phyloP scores from a whole-genome alignment of 1,284 basidiomycete genomes.

The Phellinidium pouzarii region DNA sequence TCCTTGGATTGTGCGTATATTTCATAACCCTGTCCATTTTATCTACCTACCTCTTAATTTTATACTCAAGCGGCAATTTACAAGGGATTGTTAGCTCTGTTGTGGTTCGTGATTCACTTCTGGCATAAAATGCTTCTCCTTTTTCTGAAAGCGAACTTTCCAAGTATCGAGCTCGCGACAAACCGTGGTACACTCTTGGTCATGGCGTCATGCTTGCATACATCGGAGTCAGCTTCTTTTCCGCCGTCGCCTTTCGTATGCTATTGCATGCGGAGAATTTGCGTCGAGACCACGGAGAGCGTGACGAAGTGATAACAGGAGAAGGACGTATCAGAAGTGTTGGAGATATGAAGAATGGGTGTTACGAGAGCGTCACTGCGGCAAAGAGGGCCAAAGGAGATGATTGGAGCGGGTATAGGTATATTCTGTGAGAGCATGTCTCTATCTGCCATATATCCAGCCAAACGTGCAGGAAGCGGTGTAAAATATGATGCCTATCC shows the following conservation, averaged over 20 bases:
- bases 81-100: slow-evolving; percentile 42
- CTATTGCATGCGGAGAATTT: slow-evolving; percentile 38
- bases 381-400: slow-evolving; percentile 53
- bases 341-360: slow-evolving; percentile 26
- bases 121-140: slow-evolving; percentile 19
- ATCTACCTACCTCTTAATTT: neutral
- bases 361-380: slow-evolving; percentile 40
- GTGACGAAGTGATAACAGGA: slow-evolving; percentile 37
- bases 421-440: slow-evolving; percentile 29
- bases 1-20: slow-evolving; percentile 39
- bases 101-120: slow-evolving; percentile 28
- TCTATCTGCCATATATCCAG: no score
- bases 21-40: neutral
- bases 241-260: slow-evolving; percentile 32
- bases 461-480: no score
- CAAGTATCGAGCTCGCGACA: slow-evolving; percentile 32
- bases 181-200: slow-evolving; percentile 44
- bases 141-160: neutral
- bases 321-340: neutral
- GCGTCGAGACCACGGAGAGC: slow-evolving; percentile 38
- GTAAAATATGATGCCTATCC: no score
- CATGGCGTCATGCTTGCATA: slow-evolving; percentile 46
- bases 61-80: slow-evolving; percentile 32
- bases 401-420: slow-evolving; percentile 53
- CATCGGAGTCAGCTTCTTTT: slow-evolving; percentile 40